Conservation (phyloP, 2,329 filamentous ascomycete genomes). For the Rutstroemia sp. region DNA sequence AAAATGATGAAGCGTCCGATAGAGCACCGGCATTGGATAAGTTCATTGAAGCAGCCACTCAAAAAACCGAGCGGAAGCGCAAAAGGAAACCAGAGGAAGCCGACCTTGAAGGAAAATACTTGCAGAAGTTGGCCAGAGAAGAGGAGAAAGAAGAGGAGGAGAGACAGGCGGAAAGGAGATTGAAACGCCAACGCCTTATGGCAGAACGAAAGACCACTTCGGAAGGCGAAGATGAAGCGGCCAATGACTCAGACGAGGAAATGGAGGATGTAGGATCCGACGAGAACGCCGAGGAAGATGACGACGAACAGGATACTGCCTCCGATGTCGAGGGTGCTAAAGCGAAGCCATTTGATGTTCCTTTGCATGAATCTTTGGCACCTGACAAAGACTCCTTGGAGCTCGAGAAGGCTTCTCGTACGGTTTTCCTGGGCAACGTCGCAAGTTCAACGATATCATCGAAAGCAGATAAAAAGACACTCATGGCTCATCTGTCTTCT, state of each 20-base stretch:
- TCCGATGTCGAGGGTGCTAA: conserved; percentile 29
- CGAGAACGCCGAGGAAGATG: conserved; percentile 22
- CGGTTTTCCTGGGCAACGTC: conserved; percentile 90
- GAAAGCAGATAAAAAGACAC: conserved; percentile 70
- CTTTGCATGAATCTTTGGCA: conserved; percentile 47
- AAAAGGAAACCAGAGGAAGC: conserved; percentile 59
- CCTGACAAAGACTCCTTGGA: conserved; percentile 51
- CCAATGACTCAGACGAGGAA: conserved; percentile 22
- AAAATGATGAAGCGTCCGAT: conserved; percentile 25
- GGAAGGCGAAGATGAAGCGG: conserved; percentile 24
- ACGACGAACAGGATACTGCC: conserved; percentile 19
- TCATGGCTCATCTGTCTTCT: conserved; percentile 71
- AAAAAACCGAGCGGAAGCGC: conserved; percentile 44
- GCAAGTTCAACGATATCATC: conserved; percentile 75
- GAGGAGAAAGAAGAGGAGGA: conserved; percentile 48
- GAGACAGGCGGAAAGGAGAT: conserved; percentile 32
- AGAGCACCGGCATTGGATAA: conserved; percentile 32
- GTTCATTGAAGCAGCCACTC: conserved; percentile 36
- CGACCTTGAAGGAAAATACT: conserved; percentile 62
- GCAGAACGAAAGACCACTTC: conserved; percentile 31
- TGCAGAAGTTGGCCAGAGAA: conserved; percentile 55
- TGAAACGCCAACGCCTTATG: conserved; percentile 46
- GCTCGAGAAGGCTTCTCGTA: conserved; percentile 78
- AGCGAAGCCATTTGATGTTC: conserved; percentile 33
- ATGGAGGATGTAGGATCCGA: conserved; percentile 20